phyloP scores from a whole-genome alignment of 225 moss, liverwort and hornwort genomes.

The Rhytidiadelphus loreus region DNA sequence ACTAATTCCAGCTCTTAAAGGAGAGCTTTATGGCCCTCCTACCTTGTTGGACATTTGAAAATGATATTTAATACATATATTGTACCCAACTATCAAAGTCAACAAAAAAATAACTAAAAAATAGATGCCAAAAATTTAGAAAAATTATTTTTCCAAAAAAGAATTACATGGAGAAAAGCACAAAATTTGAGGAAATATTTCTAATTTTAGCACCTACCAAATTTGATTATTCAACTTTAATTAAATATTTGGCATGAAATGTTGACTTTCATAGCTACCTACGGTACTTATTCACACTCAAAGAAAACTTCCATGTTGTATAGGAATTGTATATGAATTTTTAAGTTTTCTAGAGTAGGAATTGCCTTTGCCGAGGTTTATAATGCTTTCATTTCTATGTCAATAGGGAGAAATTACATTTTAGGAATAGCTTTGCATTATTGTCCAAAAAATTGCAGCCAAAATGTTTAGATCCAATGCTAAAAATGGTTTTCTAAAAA shows the following conservation, averaged over 20 bases:
- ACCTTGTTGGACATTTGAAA: neutral
- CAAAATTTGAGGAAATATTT: too few species aligned
- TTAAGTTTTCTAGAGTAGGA: rapidly evolving
- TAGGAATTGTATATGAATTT: too few species aligned
- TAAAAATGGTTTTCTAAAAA: too few species aligned
- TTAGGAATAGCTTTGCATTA: neutral
- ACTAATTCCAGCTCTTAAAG: neutral
- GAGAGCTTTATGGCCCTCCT: neutral
- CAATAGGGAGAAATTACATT: too few species aligned
- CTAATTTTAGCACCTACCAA: neutral
- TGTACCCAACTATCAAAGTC: rapidly evolving
- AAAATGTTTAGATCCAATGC: too few species aligned
- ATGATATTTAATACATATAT: neutral
- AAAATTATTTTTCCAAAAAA: too few species aligned
- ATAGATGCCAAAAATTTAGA: neutral
- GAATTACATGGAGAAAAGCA: rapidly evolving
- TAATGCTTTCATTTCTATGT: neutral
- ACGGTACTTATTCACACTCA: too few species aligned
- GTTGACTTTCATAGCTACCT: neutral
- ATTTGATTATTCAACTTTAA: neutral
- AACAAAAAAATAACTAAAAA: neutral
- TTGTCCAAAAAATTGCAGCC: neutral
- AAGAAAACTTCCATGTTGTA: neutral
- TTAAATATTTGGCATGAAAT: neutral
- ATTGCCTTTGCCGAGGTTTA: too few species aligned